A percentile compares a stretch with the other conserved stretches of the same genome.
These are phyloP conservation scores for Rhynchosporium secalis DNA, from an alignment of 2,329 filamentous ascomycete species.

Conservation along the genomic window DNA sequence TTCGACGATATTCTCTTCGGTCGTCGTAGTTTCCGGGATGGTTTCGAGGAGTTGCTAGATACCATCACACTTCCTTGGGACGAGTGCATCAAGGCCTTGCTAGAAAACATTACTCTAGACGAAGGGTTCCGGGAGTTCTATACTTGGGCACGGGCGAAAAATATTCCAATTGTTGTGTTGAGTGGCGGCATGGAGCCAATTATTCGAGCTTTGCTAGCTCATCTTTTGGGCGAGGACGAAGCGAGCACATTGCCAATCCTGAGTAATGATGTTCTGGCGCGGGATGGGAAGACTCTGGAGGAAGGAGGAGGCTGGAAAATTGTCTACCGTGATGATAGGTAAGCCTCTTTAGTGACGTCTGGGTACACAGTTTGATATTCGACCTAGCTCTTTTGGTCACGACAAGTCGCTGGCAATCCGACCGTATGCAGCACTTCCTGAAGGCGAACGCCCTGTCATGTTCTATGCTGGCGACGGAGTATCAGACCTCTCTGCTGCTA, in stretches of 20 bases:
- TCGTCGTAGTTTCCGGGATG: conserved; percentile 73
- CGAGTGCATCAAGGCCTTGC: conserved; percentile 75
- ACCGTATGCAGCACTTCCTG: conserved; percentile 75
- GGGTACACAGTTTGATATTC: background rate
- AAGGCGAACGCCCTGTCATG: conserved; percentile 69
- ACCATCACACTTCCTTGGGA: conserved; percentile 77
- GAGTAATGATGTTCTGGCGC: conserved; percentile 72
- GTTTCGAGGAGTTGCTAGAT: conserved; percentile 90
- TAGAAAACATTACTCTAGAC: conserved; percentile 83
- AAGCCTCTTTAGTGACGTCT: conserved; percentile 28
- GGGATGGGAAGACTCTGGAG: conserved; percentile 70
- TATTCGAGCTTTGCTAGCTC: conserved; percentile 77
- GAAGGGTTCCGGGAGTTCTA: conserved; percentile 86
- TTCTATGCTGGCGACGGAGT: conserved; percentile 96
- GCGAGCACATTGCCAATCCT: conserved; percentile 80
- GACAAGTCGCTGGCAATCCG: conserved; percentile 92
- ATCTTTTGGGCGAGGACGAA: conserved; percentile 68
- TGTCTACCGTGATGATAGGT: conserved; percentile 81
- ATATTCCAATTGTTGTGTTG: conserved; percentile 90
- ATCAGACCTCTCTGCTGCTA: conserved; percentile 84
- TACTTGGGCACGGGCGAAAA: conserved; percentile 74
- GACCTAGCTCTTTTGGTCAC: conserved; percentile 67
- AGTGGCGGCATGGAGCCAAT: conserved; percentile 91
- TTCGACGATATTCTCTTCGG: conserved; percentile 76
- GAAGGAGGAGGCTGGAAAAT: conserved; percentile 86